Conservation (phyloP, 2,329 filamentous ascomycete genomes). For the Aureobasidium leucospermi region DNA sequence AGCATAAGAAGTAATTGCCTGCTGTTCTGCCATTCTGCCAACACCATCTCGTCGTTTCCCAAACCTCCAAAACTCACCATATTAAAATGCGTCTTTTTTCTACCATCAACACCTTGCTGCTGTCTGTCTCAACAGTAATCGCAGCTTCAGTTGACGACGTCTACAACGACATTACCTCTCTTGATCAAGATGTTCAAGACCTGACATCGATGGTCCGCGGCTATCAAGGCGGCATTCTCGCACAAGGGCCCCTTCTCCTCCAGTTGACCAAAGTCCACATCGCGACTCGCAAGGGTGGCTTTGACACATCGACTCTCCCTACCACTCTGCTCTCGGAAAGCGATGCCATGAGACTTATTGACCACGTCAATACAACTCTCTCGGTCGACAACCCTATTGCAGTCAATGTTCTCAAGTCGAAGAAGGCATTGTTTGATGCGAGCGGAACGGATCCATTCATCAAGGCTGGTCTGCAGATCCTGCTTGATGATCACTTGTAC, state of each 20-base stretch:
- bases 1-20: background rate
- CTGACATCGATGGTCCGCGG: background rate
- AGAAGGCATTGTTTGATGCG: background rate
- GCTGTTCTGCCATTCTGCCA: background rate
- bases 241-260: background rate
- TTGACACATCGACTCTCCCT: background rate
- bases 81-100: background rate
- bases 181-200: background rate
- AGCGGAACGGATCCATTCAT: background rate
- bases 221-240: background rate
- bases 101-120: background rate
- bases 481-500: background rate
- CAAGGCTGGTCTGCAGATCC: constrained; percentile 1
- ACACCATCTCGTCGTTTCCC: background rate
- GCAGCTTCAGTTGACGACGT: background rate
- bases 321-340: background rate
- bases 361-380: constrained; percentile 1
- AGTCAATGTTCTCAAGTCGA: background rate
- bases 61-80: too few relatives aligned
- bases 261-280: background rate
- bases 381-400: constrained; percentile 3
- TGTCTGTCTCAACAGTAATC: background rate
- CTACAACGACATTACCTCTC: background rate
- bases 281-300: background rate
- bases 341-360: background rate